Percentiles rank a stretch among this genome's conserved stretches.
phyloP scores from a whole-genome alignment of 495 filamentous ascomycete species.

The Penicillium canescens region DNA sequence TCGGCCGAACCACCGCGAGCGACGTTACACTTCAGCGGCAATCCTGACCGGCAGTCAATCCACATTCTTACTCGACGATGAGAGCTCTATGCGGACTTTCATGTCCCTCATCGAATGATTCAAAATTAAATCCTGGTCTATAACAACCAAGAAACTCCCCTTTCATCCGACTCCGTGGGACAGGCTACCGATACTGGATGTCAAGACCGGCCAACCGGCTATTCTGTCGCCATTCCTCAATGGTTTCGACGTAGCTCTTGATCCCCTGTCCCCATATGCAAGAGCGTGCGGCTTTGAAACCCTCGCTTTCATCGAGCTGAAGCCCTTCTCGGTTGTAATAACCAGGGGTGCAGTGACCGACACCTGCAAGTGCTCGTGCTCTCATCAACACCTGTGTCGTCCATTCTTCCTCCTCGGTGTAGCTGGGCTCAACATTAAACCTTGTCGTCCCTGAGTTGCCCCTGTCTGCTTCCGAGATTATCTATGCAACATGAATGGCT shows the following conservation, averaged over 20 bases:
- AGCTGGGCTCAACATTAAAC: constrained; percentile 41
- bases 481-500: constrained; percentile 42
- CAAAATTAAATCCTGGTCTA: no score
- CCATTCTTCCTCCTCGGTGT: constrained; percentile 49
- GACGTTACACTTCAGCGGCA: no score
- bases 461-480: constrained; percentile 39
- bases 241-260: constrained; percentile 6
- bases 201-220: constrained; percentile 2
- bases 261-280: constrained; percentile 21
- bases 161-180: no score
- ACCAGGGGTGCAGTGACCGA: constrained; percentile 55
- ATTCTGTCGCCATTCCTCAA: constrained; percentile 5
- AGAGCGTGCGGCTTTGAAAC: constrained; percentile 1
- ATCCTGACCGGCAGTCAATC: no score
- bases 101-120: neutral
- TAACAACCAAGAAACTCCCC: no score
- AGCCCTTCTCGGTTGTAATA: constrained; percentile 55
- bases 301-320: neutral
- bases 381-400: constrained; percentile 36
- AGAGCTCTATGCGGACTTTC: no score
- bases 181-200: neutral
- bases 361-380: constrained; percentile 35
- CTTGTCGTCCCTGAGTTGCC: neutral
- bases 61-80: no score
- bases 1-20: no score